Evolutionary conservation across 192 early-diverging fungal genomes (phyloP).

Genomic region (Entomortierella parvispora): DNA sequence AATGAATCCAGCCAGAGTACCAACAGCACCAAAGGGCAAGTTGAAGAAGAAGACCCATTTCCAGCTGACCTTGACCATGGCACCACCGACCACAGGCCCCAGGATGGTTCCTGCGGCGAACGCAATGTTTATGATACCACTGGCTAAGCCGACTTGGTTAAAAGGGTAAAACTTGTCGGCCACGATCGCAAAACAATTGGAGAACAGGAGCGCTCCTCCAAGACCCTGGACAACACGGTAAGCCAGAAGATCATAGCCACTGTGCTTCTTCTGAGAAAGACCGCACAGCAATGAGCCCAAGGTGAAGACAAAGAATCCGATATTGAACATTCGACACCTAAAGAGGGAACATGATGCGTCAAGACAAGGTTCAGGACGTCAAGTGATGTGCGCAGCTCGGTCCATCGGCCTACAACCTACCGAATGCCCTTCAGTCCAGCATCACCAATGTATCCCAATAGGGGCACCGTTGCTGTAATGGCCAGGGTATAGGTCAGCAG

Average conservation of each 20-base stretch:
- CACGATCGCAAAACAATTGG: constrained; percentile 23
- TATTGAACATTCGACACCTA: constrained; percentile 21
- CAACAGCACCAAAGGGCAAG: constrained; percentile 12
- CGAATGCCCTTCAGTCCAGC: constrained; percentile 18
- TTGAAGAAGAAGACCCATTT: constrained; percentile 32
- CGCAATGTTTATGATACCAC: constrained; percentile 24
- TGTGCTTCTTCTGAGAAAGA: constrained; percentile 10
- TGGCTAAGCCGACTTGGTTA: constrained; percentile 24
- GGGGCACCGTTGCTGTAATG: constrained; percentile 7
- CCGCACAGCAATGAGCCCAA: constrained; percentile 7
- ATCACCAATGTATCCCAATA: constrained; percentile 15
- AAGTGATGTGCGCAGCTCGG: too few species aligned
- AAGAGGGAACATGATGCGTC: too few species aligned
- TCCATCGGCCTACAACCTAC: too few species aligned
- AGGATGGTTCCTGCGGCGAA: constrained; percentile 18
- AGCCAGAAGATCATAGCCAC: constrained; percentile 16
- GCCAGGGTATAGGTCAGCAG: constrained; percentile 15
- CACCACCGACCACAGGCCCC: constrained; percentile 20
- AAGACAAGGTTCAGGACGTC: too few species aligned
- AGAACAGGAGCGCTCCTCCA: constrained; percentile 14
- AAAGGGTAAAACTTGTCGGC: constrained; percentile 21
- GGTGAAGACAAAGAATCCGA: constrained; percentile 10
- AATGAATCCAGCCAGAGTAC: constrained; percentile 7
- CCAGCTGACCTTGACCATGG: constrained; percentile 10
- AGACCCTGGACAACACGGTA: constrained; percentile 25